These are phyloP conservation scores for Boletales sp. DNA, from an alignment of 768 basidiomycete genomes.

Conservation along the genomic window DNA sequence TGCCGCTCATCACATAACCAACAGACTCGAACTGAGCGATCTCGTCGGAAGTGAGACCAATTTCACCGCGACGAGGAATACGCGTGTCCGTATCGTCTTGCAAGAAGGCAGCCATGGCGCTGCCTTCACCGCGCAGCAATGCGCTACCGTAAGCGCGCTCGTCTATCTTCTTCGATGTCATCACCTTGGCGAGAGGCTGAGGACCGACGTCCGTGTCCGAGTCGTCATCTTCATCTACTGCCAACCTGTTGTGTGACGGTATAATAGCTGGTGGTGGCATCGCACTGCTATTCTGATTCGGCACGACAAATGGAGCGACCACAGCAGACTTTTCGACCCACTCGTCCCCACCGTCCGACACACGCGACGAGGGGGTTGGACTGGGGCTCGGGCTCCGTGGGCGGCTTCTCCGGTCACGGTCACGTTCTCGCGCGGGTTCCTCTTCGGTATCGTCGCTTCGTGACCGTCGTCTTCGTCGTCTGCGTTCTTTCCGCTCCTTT, in stretches of 20 bases:
- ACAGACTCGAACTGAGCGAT: conserved; percentile 85
- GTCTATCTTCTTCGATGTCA: conserved; percentile 54
- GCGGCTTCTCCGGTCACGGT: conserved; percentile 32
- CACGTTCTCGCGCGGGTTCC: conserved; percentile 31
- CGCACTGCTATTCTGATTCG: conserved; percentile 16
- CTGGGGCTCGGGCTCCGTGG: conserved; percentile 32
- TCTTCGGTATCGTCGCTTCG: conserved; percentile 33
- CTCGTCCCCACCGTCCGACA: conserved; percentile 49
- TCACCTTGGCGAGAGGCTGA: conserved; percentile 50
- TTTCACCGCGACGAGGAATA: conserved; percentile 98
- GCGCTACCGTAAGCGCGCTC: conserved; percentile 88
- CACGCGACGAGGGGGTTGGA: conserved; percentile 27
- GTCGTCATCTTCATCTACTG: conserved; percentile 36
- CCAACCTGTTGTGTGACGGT: conserved; percentile 11
- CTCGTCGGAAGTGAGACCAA: conserved; percentile 83
- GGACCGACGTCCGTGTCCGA: conserved; percentile 78
- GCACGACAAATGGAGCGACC: conserved; percentile 24
- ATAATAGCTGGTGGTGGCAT: conserved; percentile 24
- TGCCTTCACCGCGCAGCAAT: conserved; percentile 90
- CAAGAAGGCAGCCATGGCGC: conserved; percentile 96
- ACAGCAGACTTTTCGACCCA: conserved; percentile 62
- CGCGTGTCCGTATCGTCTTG: conserved; percentile 78
- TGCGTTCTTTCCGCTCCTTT: conserved; percentile 42
- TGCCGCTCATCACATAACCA: conserved; percentile 98
- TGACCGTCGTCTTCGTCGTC: conserved; percentile 34